Evolutionary conservation across 257 asterid species (phyloP), one percentile per base, ranked within the genome.

Genomic region (Eucommia ulmoides): DNA sequence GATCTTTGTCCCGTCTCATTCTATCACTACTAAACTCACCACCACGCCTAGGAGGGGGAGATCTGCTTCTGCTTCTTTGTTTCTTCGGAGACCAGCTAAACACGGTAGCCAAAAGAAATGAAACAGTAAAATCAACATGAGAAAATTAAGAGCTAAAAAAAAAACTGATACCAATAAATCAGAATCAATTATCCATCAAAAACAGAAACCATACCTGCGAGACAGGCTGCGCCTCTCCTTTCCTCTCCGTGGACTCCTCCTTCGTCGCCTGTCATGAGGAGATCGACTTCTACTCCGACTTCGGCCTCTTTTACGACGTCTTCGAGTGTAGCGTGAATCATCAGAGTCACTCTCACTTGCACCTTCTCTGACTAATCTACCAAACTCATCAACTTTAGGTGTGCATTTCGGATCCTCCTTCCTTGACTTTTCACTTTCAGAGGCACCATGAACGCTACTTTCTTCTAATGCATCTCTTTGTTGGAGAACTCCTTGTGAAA

Each of bases 301-400:
- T 68, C 81, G 69, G 64, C 64, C 73, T 76, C 83, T 76, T 73
- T 74, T 81, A 45, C 72, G 56, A 60, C 20, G 83, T 55, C 74
- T 71, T 62, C 71, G 61, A 25, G 49, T 65, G 61, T 64, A 61
- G 56, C 51, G 72, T 2, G 93, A 80, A 65, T 70, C 79, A 65
- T 76, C 80, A 45, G 73, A 47, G 58, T 89, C 96, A 53, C 88
- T 85, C 63, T 82, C 94, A 68, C 85, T 80, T 19, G 54, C 64
- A 61, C 83, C 84, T 70, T 85, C 93, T 65, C 85, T 82, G 33
- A 85, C 68, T 75, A 82, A 71, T 75, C 98, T 85, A 51, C 98
- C 98, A 69, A 74, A 89, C 68, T 85, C 83, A 70, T 85, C 98
- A 20, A 85, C 73, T 55, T 74, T 66, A 18, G 22, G 20, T n/a